These are phyloP conservation scores for Saturnispora ahearnii DNA, from an alignment of 805 yeast species.

Conservation along the genomic window DNA sequence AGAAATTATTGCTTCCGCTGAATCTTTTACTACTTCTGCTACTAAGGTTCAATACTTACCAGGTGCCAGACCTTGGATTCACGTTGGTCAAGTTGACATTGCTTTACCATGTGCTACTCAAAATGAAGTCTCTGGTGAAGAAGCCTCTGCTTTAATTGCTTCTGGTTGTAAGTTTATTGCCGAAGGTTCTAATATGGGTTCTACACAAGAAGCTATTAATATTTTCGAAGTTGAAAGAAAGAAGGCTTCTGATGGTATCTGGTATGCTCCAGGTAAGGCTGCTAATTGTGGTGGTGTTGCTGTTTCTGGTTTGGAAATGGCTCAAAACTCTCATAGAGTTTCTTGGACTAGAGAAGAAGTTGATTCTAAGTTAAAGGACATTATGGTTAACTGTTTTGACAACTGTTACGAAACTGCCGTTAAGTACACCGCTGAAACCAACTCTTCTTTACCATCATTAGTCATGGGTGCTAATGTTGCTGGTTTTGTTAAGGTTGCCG, in stretches of 20 bases:
- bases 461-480: constrained; percentile 99
- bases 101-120: constrained; percentile 98
- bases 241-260: constrained; percentile 45
- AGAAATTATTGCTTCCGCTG: constrained; percentile 49
- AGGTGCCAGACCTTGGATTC: constrained; percentile 95
- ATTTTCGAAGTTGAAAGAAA: constrained; percentile 81
- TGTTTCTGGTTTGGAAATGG: constrained; percentile 98
- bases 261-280: constrained; percentile 99
- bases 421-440: constrained; percentile 62
- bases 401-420: constrained; percentile 85
- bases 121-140: constrained; percentile 94
- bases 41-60: constrained; percentile 69
- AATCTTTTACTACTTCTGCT: constrained; percentile 39
- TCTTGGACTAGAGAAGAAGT: constrained; percentile 90
- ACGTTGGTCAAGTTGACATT: constrained; percentile 85
- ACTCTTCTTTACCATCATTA: constrained; percentile 76
- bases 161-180: constrained; percentile 91
- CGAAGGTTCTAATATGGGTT: constrained; percentile 99
- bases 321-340: constrained; percentile 94
- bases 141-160: constrained; percentile 88
- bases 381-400: constrained; percentile 89
- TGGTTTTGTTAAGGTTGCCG: constrained; percentile 97
- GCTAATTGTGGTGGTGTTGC: constrained; percentile 99
- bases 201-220: constrained; percentile 93
- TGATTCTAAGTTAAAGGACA: constrained; percentile 79